Conservation (phyloP, 495 filamentous ascomycete genomes). For the Xylaria scruposa region DNA sequence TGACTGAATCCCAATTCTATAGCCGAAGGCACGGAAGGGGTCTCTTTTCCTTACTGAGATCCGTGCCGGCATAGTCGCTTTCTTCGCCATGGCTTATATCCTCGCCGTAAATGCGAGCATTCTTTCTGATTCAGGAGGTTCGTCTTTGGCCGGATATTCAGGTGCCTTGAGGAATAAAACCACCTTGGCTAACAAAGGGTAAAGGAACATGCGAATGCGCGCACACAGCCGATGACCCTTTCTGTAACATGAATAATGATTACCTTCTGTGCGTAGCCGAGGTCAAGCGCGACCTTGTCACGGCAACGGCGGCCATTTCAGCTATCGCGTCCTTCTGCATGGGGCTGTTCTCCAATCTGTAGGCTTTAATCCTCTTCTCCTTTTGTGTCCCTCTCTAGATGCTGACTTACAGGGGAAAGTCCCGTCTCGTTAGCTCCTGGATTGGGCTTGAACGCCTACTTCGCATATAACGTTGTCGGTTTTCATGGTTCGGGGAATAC, state of each 20-base stretch:
- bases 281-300: conserved; percentile 77
- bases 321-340: conserved; percentile 74
- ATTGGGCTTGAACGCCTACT: conserved; percentile 87
- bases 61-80: conserved; percentile 78
- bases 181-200: conserved; percentile 30
- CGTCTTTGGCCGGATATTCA: conserved; percentile 16
- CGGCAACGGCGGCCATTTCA: conserved; percentile 80
- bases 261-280: conserved; percentile 64
- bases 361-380: conserved; percentile 4
- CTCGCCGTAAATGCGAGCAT: conserved; percentile 75
- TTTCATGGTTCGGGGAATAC: conserved; percentile 70
- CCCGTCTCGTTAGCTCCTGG: conserved; percentile 81
- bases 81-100: conserved; percentile 88
- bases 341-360: conserved; percentile 72
- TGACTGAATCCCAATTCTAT: conserved; percentile 34
- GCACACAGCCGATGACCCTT: conserved; percentile 47
- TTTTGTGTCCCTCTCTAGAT: neutral
- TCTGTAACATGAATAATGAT: conserved; percentile 60
- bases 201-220: conserved; percentile 76
- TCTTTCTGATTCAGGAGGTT: conserved; percentile 58
- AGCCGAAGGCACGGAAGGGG: conserved; percentile 73
- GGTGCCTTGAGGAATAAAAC: neutral
- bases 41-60: conserved; percentile 81
- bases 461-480: conserved; percentile 82
- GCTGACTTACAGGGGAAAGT: conserved; percentile 42